These are phyloP conservation scores for Russula griseocarnosa DNA, from an alignment of 768 basidiomycete species.

Conservation along the genomic window DNA sequence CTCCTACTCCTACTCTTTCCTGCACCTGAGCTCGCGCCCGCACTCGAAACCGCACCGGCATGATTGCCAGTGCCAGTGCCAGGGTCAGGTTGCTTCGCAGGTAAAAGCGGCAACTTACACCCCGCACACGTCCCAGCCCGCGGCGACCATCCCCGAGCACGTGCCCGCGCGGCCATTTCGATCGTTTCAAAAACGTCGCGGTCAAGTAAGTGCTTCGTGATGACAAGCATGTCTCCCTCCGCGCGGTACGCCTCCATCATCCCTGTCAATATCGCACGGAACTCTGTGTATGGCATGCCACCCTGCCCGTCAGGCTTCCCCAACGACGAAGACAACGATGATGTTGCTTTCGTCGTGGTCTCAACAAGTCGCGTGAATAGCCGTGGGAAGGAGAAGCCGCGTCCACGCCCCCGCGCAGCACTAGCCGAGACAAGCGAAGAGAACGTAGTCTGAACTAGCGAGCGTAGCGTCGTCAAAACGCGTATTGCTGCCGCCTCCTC, in stretches of 20 bases:
- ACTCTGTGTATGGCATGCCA: slow-evolving; percentile 76
- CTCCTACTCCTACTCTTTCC: slow-evolving; percentile 6
- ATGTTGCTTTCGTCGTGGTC: slow-evolving; percentile 41
- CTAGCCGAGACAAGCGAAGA: slow-evolving; percentile 78
- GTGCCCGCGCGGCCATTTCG: slow-evolving; percentile 54
- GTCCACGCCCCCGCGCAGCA: slow-evolving; percentile 50
- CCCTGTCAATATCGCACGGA: slow-evolving; percentile 84
- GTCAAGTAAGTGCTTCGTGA: slow-evolving; percentile 76
- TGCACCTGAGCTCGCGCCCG: not conserved
- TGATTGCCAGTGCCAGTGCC: not conserved
- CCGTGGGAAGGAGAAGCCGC: slow-evolving; percentile 75
- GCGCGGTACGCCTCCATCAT: slow-evolving; percentile 94
- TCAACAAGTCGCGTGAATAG: slow-evolving; percentile 91
- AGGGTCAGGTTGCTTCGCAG: slow-evolving; percentile 4
- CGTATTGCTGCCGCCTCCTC: slow-evolving; percentile 18
- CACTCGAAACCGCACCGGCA: not conserved
- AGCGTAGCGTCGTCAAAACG: slow-evolving; percentile 54
- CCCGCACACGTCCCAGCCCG: slow-evolving; percentile 45
- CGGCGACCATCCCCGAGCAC: slow-evolving; percentile 59
- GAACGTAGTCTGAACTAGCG: slow-evolving; percentile 81
- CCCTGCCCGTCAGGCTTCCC: slow-evolving; percentile 34
- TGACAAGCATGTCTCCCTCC: slow-evolving; percentile 84
- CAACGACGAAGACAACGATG: slow-evolving; percentile 17
- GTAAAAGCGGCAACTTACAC: slow-evolving; percentile 50
- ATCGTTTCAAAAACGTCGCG: slow-evolving; percentile 78